Base-by-base conservation (phyloP, 106 monocot genomes). In the Dioscorea dumetorum region DNA sequence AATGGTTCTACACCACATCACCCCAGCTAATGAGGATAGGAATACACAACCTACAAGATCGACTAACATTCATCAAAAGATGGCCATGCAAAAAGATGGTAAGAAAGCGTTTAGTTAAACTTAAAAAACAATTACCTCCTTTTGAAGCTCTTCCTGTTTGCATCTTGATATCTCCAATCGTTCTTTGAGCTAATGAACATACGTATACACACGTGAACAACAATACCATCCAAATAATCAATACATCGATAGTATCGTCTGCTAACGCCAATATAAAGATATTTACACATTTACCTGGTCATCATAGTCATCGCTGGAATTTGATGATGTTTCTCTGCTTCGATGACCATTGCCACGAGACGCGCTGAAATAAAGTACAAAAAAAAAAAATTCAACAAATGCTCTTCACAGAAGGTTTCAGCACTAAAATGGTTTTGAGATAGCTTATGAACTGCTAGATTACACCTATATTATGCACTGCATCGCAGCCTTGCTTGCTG, bases 141-240 rank as follows among this genome's bases (percentile, higher is more conserved):
- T 80, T 75, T 94, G 84, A 79, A 89, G 81, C 24, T 94, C 86
- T 22, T 82, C 89, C 1, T 68, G 80, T 63, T 74, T 87, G 31
- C 72, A 80, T 56, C 77, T 68, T 31, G 73, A 74, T 56, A 72
- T 73, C 24, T 76, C 79, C 74, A 94, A 67, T 60, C 87, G 81
- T 63, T 76, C 86, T 70, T 80, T 83, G 58, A 79, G 60, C 94
- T 86, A 67, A 84, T 32, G 34, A 41, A 22, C 23, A 77, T 49
- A 67, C 49, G 16, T 1, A 21, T n/a, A 14, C 57, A 58, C 22
- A 22, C 12, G 21, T 11, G 57, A 17, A 50, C 12, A 67, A 50
- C 13, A 13, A 12, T 33, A 22, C 13, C 20, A 50, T 33, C 15
- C 24, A 16, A 18, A 11, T 13, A 31, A 41, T 20, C 17, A 8